Conservation (phyloP, 1,139 yeast genomes). For the Maudiozyma humilis region DNA sequence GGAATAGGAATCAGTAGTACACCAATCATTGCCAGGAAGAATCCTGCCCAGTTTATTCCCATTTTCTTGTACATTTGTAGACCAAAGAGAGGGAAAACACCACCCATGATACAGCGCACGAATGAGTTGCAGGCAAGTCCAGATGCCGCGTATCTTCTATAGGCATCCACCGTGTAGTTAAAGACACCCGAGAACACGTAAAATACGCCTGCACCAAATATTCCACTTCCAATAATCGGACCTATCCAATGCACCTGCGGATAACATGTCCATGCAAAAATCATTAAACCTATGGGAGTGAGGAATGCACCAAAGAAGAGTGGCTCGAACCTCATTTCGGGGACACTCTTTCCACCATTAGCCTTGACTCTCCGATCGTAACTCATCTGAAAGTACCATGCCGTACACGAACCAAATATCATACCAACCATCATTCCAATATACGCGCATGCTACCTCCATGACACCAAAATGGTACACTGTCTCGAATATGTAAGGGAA, state of each 20-base stretch:
- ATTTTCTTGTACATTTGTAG: conserved; percentile 45
- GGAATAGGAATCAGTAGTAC: conserved; percentile 64
- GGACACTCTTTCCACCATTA: conserved; percentile 38
- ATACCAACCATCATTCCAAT: conserved; percentile 47
- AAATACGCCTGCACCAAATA: conserved; percentile 52
- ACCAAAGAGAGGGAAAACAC: conserved; percentile 70
- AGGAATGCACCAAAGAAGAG: conserved; percentile 38
- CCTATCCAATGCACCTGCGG: conserved; percentile 61
- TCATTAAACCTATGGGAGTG: conserved; percentile 62
- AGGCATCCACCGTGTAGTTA: conserved; percentile 57
- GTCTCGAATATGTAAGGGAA: conserved; percentile 48
- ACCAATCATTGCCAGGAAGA: conserved; percentile 48
- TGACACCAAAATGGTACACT: conserved; percentile 41
- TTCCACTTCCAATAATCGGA: conserved; percentile 55
- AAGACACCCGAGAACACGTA: conserved; percentile 50
- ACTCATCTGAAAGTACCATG: conserved; percentile 32
- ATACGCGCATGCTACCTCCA: conserved; percentile 51
- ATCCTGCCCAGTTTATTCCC: conserved; percentile 59
- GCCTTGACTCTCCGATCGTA: conserved; percentile 26
- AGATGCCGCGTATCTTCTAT: conserved; percentile 59
- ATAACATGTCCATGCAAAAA: conserved; percentile 69
- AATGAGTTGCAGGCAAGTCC: conserved; percentile 76
- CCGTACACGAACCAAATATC: conserved; percentile 31
- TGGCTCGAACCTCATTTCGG: conserved; percentile 54
- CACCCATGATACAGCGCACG: conserved; percentile 59